Percentiles rank a stretch among this genome's conserved stretches.
These are phyloP conservation scores for Lichtheimia hyalospora DNA, from an alignment of 371 early-diverging fungal genomes.

Conservation along the genomic window DNA sequence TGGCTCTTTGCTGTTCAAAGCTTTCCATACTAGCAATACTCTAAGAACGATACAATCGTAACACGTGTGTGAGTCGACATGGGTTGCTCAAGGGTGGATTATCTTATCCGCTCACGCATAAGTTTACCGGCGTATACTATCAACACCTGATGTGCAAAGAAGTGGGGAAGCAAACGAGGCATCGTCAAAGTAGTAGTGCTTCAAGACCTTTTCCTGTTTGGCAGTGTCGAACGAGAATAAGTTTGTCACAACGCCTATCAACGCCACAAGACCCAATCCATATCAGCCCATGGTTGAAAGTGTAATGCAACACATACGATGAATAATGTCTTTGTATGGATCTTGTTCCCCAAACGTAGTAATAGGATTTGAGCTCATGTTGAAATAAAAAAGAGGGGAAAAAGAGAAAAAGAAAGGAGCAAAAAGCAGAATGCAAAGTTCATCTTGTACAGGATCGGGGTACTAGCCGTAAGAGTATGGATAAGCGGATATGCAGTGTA, in stretches of 20 bases:
- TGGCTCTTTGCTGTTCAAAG: constrained; percentile 18
- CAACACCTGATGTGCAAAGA: constrained; percentile 45
- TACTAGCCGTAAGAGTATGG: neutral
- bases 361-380: neutral
- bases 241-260: constrained; percentile 31
- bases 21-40: constrained; percentile 25
- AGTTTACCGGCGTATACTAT: constrained; percentile 47
- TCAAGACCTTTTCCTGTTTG: constrained; percentile 34
- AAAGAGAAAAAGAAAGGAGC: constrained; percentile 3
- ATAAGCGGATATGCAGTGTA: neutral
- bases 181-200: constrained; percentile 38
- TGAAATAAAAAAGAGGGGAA: constrained; percentile 2
- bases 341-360: neutral
- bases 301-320: neutral
- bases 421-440: constrained; percentile 5
- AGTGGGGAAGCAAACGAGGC: constrained; percentile 49
- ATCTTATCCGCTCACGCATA: constrained; percentile 7
- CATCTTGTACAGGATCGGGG: neutral
- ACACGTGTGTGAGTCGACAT: neutral
- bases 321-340: constrained; percentile 3
- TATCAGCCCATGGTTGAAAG: neutral
- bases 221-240: constrained; percentile 39
- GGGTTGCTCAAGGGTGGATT: constrained; percentile 15
- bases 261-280: neutral
- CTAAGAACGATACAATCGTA: constrained; percentile 11